phyloP scores from a whole-genome alignment of 176 grass and related monocot species.

The Lolium rigidum region DNA sequence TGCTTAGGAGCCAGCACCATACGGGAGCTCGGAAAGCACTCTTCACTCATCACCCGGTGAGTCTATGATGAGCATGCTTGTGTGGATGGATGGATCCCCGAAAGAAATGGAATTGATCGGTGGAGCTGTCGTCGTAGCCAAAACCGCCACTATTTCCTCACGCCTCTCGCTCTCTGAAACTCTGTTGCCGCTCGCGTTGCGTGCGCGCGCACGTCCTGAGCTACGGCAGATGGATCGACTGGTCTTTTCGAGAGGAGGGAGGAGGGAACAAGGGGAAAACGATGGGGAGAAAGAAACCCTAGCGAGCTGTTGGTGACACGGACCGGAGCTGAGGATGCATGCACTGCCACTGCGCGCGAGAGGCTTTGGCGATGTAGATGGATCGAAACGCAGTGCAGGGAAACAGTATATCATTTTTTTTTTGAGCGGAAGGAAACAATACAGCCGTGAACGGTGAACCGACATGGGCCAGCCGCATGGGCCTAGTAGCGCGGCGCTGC shows the following conservation, averaged over 20 bases:
- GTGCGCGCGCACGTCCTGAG: conserved; percentile 1
- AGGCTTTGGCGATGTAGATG: background rate
- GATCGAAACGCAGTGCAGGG: background rate
- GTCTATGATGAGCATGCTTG: background rate
- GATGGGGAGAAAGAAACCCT: background rate
- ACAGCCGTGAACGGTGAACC: no score
- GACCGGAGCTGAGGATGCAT: no score
- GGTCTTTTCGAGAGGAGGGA: background rate
- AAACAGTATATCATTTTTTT: no score
- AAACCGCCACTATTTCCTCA: conserved; percentile 6
- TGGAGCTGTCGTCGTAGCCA: conserved; percentile 24
- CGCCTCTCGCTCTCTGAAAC: background rate
- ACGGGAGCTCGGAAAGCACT: conserved; percentile 21
- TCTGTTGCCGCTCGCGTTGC: background rate
- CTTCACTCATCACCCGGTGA: conserved; percentile 17
- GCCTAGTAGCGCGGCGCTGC: no score
- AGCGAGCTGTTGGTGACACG: no score
- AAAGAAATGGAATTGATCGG: background rate
- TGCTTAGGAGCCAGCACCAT: conserved; percentile 25
- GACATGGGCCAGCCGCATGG: no score
- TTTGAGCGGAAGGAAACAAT: no score
- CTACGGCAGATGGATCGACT: background rate
- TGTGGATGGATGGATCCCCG: background rate
- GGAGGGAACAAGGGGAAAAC: background rate
- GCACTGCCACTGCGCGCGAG: background rate